phyloP scores from a whole-genome alignment of 1,139 yeast genomes.

The Protomyces lactucae-debilis region DNA sequence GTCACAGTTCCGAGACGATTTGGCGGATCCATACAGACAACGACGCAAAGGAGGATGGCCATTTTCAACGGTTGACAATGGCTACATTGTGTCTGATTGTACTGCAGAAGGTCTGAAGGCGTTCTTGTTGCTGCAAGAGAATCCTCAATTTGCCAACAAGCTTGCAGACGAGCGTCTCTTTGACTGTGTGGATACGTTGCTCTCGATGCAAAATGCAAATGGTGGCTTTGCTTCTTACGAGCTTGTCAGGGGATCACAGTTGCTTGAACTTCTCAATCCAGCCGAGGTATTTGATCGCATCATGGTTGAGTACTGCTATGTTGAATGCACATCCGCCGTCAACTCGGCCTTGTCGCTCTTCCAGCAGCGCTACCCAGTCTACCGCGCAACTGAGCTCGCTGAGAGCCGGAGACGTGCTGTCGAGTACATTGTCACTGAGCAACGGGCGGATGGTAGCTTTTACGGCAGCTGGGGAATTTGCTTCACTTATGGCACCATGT shows the following conservation, averaged over 20 bases:
- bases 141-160: slow-evolving; percentile 48
- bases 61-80: slow-evolving; percentile 90
- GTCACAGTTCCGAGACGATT: slow-evolving; percentile 36
- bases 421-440: slow-evolving; percentile 61
- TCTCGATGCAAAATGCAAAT: slow-evolving; percentile 72
- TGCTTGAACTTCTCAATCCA: slow-evolving; percentile 74
- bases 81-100: slow-evolving; percentile 94
- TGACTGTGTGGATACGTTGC: slow-evolving; percentile 66
- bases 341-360: slow-evolving; percentile 84
- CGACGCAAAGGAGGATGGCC: slow-evolving; percentile 93
- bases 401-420: slow-evolving; percentile 69
- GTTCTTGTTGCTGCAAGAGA: slow-evolving; percentile 79
- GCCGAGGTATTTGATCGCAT: slow-evolving; percentile 98
- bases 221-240: slow-evolving; percentile 96
- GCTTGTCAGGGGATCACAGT: slow-evolving; percentile 72
- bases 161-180: slow-evolving; percentile 54
- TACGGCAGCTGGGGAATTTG: slow-evolving; percentile 99
- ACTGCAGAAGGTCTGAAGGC: slow-evolving; percentile 96
- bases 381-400: slow-evolving; percentile 61
- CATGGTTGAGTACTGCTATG: slow-evolving; percentile 98
- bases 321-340: slow-evolving; percentile 94
- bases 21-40: slow-evolving; percentile 73
- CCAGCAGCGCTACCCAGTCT: slow-evolving; percentile 53
- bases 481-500: slow-evolving; percentile 94
- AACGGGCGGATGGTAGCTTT: slow-evolving; percentile 86